Conservation (phyloP, 495 filamentous ascomycete species). For the Penicillium lividum region DNA sequence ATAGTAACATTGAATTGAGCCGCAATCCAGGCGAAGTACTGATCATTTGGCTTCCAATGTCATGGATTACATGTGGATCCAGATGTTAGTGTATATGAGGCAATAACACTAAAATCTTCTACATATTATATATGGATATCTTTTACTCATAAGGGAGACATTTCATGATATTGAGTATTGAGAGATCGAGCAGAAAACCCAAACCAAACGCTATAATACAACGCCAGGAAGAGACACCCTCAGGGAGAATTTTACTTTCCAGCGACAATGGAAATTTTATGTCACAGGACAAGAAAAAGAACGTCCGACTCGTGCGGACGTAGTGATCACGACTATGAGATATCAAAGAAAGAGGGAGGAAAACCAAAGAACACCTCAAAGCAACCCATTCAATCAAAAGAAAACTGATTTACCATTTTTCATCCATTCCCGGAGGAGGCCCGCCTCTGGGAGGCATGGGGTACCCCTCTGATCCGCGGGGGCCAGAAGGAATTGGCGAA, state of each 20-base stretch:
- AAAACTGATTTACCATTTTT: slow-evolving; percentile 23
- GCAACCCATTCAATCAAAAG: slow-evolving; percentile 1
- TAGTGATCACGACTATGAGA: slow-evolving; percentile 14
- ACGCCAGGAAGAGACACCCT: slow-evolving; percentile 11
- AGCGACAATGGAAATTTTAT: not conserved
- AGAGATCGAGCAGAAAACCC: slow-evolving; percentile 9
- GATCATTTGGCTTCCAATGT: too few species aligned
- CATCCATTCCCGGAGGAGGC: slow-evolving; percentile 25
- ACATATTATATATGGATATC: not conserved
- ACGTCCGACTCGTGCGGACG: not conserved
- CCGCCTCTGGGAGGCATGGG: slow-evolving; percentile 28
- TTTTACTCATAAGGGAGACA: not conserved
- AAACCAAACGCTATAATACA: slow-evolving; percentile 29
- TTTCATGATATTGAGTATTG: slow-evolving; percentile 8
- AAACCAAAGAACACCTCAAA: slow-evolving; percentile 4
- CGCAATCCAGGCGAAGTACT: too few species aligned
- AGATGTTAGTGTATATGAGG: too few species aligned
- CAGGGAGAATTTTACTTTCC: slow-evolving; percentile 9
- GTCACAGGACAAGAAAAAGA: not conserved
- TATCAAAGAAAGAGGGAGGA: not conserved
- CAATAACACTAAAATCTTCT: too few species aligned
- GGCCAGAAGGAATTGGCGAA: slow-evolving; percentile 28
- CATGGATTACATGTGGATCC: too few species aligned
- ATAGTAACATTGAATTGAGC: too few species aligned
- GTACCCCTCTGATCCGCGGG: slow-evolving; percentile 37